Percentiles rank a stretch among this genome's conserved stretches.
These are phyloP conservation scores for Kwoniella europaea DNA, from an alignment of 768 basidiomycete species.

Conservation along the genomic window DNA sequence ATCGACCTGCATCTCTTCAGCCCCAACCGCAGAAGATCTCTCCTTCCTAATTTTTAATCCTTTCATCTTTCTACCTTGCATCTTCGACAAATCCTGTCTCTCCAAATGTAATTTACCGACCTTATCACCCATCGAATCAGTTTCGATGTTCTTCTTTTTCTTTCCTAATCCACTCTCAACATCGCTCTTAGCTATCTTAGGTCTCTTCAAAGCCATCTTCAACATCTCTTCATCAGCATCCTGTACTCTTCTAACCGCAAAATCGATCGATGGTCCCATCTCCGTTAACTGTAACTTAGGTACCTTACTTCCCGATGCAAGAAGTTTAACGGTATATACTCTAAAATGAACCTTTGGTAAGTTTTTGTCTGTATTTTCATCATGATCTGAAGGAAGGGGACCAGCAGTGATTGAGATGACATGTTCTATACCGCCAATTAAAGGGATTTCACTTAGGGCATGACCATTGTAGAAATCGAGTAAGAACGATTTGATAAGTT, in stretches of 20 bases:
- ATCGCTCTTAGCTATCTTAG: conserved; percentile 86
- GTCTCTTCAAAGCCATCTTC: conserved; percentile 78
- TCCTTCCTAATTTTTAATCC: conserved; percentile 66
- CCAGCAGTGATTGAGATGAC: conserved; percentile 57
- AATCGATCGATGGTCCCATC: conserved; percentile 90
- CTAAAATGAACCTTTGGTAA: conserved; percentile 88
- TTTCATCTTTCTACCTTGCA: conserved; percentile 97
- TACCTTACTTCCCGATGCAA: conserved; percentile 73
- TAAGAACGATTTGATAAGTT: conserved; percentile 88
- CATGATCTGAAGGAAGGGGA: conserved; percentile 55
- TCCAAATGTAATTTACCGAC: conserved; percentile 86
- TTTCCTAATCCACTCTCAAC: conserved; percentile 78
- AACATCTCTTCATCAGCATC: conserved; percentile 76
- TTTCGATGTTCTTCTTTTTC: conserved; percentile 87
- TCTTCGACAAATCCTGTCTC: conserved; percentile 80
- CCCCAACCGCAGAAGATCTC: conserved; percentile 33
- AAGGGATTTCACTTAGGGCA: conserved; percentile 77
- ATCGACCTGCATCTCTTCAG: conserved; percentile 24
- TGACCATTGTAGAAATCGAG: conserved; percentile 87
- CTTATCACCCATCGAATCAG: conserved; percentile 97
- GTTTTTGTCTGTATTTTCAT: conserved; percentile 39
- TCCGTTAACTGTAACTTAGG: conserved; percentile 81
- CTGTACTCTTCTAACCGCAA: conserved; percentile 75
- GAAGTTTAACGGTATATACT: conserved; percentile 75
- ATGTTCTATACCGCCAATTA: conserved; percentile 60